These are phyloP conservation scores for Cubamyces sp. DNA, from an alignment of 768 basidiomycete genomes.

Conservation along the genomic window DNA sequence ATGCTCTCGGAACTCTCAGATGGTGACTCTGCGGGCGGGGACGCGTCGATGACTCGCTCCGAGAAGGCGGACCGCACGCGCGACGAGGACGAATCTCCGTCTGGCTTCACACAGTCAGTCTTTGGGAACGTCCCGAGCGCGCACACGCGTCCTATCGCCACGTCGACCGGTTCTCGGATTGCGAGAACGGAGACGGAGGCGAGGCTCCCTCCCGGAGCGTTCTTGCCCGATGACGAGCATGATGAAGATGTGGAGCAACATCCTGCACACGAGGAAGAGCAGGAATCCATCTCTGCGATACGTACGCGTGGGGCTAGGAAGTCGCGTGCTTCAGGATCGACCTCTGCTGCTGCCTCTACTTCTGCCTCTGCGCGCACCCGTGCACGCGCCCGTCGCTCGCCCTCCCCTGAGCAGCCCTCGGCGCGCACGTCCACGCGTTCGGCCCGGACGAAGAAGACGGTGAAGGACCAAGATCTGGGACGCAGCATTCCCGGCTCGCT, in stretches of 20 bases:
- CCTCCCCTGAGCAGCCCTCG: conserved; percentile 5
- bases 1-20: conserved; percentile 25
- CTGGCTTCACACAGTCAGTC: conserved; percentile 35
- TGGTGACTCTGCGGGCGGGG: conserved; percentile 4
- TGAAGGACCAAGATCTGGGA: conserved; percentile 18
- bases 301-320: conserved; percentile 2
- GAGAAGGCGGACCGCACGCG: conserved; percentile 28
- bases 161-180: conserved; percentile 22
- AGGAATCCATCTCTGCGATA: conserved; percentile 8
- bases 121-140: conserved; percentile 28
- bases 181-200: conserved; percentile 32
- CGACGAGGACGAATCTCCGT: conserved; percentile 28
- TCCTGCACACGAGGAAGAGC: neutral
- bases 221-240: conserved; percentile 44
- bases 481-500: conserved; percentile 37
- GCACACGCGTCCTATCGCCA: conserved; percentile 16
- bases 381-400: conserved; percentile 19
- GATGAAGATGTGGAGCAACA: neutral
- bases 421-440: conserved; percentile 11
- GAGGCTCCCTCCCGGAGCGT: conserved; percentile 49
- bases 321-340: neutral
- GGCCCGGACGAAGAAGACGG: conserved; percentile 14
- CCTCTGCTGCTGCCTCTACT: neutral
- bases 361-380: conserved; percentile 1
- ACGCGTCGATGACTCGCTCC: conserved; percentile 12